Base-by-base conservation (phyloP, 2,329 filamentous ascomycete species). In the Aschersonia sp. region DNA sequence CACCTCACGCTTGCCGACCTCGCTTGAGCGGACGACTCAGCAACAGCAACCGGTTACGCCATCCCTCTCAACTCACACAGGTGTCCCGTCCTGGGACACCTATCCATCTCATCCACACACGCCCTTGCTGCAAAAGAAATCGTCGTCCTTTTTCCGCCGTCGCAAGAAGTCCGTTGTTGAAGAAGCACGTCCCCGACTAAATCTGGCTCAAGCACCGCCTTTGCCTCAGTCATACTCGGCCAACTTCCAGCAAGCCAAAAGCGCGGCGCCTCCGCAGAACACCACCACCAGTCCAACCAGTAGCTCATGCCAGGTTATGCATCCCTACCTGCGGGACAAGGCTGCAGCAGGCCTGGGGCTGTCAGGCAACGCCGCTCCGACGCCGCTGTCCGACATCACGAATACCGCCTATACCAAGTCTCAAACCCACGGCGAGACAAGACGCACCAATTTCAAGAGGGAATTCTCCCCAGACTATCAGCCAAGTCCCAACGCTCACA, bases 141-240 rank as follows among this genome's bases (percentile, higher is more conserved):
- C 87, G 4, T 94, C 90, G 1, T 90, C 87, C 0, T 97, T 98
- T 68, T 97, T 97, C 68, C 78, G 92, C 52, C 77, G 92, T 50
- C 78, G 89, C 53, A 97, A 97, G 76, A 94, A 90, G 74, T 95
- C 89, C 5, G 66, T 87, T 35, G 77, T 79, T 11, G 88, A 94
- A 52, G 73, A 78, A 29, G 74, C 74, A 40, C 79, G 83, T 35
- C 79, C 83, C 7, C 64, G 81, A 32, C 75, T 75, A 1, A 56
- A 64, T 33, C 72, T 63, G 50, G 71, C 60, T 51, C 67, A 63
- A 56, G 64, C 63, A 39, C 63, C 66, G 6, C 65, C 68, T 1
- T 54, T 69, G 46, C 63, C 69, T 29, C 56, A 60, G 31, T 54
- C 66, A 42, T 57, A 65, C 7, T 57, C 63, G 4, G 56, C 66